Evolutionary conservation across 345 rosid genomes (phyloP).

Genomic region (Hypericum androsaemum): DNA sequence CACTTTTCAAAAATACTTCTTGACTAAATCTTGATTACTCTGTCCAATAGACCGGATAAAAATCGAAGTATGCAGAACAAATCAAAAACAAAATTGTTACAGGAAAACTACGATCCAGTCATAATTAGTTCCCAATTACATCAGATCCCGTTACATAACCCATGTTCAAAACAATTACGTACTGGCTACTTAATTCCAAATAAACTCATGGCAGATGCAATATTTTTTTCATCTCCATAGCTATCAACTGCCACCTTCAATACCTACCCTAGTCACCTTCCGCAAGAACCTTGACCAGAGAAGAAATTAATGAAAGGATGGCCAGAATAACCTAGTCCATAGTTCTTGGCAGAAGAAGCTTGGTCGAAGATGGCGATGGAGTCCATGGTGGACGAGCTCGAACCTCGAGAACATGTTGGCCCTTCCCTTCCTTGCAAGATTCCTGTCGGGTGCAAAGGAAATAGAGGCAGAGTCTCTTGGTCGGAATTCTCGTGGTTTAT

Average conservation of each 20-base stretch:
- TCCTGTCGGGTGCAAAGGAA: constrained; percentile 54
- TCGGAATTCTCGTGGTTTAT: background rate
- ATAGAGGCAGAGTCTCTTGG: constrained; percentile 37
- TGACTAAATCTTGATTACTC: too few relatives aligned
- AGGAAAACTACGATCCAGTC: too few relatives aligned
- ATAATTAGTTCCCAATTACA: too few relatives aligned
- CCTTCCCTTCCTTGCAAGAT: constrained; percentile 12
- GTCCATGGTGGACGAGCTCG: constrained; percentile 5
- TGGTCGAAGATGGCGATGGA: constrained; percentile 2
- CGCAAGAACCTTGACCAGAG: constrained; percentile 8
- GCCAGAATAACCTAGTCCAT: constrained; percentile 7
- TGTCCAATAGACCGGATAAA: too few relatives aligned
- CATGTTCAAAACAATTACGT: too few relatives aligned
- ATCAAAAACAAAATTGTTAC: too few relatives aligned
- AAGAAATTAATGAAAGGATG: constrained; percentile 38
- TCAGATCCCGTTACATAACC: too few relatives aligned
- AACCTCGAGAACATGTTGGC: constrained; percentile 4
- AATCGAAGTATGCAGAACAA: too few relatives aligned
- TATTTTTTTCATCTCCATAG: too few relatives aligned
- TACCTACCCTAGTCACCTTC: constrained; percentile 1
- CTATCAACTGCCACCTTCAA: background rate
- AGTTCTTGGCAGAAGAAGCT: constrained; percentile 7
- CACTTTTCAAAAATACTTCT: too few relatives aligned
- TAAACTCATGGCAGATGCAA: too few relatives aligned
- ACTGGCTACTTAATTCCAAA: too few relatives aligned